Evolutionary conservation across 768 basidiomycete genomes (phyloP).

Genomic region (Boletus vermiculosoides): DNA sequence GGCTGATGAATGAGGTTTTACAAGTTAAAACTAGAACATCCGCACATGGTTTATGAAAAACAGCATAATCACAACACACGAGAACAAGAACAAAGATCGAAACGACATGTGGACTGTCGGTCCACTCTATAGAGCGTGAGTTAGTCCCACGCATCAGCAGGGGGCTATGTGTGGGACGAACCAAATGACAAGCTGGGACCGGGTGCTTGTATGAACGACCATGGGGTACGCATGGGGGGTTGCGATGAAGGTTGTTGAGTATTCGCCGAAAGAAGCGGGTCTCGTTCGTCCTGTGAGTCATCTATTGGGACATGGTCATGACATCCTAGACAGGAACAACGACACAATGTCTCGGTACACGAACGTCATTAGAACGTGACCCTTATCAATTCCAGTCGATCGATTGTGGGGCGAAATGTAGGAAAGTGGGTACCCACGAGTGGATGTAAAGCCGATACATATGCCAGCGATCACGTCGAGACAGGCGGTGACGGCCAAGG

Average conservation of each 20-base stretch:
- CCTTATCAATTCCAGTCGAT: neutral
- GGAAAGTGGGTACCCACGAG: slow-evolving; percentile 20
- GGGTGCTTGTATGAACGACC: no score
- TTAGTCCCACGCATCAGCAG: neutral
- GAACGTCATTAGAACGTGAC: slow-evolving; percentile 11
- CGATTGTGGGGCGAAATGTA: neutral
- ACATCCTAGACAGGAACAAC: slow-evolving; percentile 16
- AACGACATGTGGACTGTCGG: neutral
- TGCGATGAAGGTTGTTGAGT: slow-evolving; percentile 23
- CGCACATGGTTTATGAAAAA: neutral
- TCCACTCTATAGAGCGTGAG: neutral
- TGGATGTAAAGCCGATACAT: slow-evolving; percentile 24
- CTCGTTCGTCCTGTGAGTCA: slow-evolving; percentile 3
- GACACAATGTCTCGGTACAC: slow-evolving; percentile 28
- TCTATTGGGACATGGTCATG: neutral
- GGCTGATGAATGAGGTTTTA: neutral
- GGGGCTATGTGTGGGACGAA: neutral
- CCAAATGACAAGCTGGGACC: neutral
- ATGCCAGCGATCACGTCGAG: slow-evolving; percentile 24
- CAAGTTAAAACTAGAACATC: neutral
- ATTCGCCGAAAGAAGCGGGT: slow-evolving; percentile 10
- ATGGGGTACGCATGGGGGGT: slow-evolving; percentile 22
- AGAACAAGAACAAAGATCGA: neutral
- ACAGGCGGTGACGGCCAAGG: slow-evolving; percentile 13
- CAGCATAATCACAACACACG: neutral